phyloP scores from a whole-genome alignment of 176 grass and related monocot species.

The Bolboschoenus planiculmis region DNA sequence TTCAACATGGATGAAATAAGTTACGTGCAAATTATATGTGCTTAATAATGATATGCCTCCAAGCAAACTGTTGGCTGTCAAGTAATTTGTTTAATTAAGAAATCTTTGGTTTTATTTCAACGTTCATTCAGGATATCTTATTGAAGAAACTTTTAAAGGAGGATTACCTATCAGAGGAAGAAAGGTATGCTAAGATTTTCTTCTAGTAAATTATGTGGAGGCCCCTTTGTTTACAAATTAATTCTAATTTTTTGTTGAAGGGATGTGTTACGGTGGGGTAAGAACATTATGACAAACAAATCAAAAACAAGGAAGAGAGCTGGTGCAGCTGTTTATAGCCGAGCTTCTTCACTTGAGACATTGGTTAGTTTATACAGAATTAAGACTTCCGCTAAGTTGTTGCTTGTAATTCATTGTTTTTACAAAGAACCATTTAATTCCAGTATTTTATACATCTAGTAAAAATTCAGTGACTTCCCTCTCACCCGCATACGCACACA shows the following conservation, averaged over 20 bases:
- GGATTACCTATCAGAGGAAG: constrained; percentile 79
- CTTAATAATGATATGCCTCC: not conserved
- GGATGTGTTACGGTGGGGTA: constrained; percentile 93
- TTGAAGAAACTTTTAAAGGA: constrained; percentile 91
- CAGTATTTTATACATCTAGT: not conserved
- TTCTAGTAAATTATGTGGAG: not conserved
- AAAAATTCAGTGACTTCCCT: not conserved
- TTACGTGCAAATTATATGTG: not conserved
- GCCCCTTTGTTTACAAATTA: not conserved
- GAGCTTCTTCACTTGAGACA: constrained; percentile 94
- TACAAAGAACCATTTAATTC: not conserved
- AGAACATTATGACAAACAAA: constrained; percentile 92
- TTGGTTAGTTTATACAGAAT: constrained; percentile 41
- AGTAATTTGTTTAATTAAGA: constrained; percentile 5
- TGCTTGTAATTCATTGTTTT: not conserved
- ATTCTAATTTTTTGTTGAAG: constrained; percentile 29
- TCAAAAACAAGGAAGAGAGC: constrained; percentile 82
- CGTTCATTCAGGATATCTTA: constrained; percentile 65
- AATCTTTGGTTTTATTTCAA: not conserved
- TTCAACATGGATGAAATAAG: not conserved
- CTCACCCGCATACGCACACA: not conserved
- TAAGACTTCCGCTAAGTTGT: not conserved
- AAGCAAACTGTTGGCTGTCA: not conserved
- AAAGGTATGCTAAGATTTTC: constrained; percentile 61
- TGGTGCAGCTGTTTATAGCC: constrained; percentile 72